A percentile compares a stretch with the other conserved stretches of the same genome.
These are phyloP conservation scores for Dichotomopilus funicola DNA, from an alignment of 2,329 filamentous ascomycete genomes.

Conservation along the genomic window DNA sequence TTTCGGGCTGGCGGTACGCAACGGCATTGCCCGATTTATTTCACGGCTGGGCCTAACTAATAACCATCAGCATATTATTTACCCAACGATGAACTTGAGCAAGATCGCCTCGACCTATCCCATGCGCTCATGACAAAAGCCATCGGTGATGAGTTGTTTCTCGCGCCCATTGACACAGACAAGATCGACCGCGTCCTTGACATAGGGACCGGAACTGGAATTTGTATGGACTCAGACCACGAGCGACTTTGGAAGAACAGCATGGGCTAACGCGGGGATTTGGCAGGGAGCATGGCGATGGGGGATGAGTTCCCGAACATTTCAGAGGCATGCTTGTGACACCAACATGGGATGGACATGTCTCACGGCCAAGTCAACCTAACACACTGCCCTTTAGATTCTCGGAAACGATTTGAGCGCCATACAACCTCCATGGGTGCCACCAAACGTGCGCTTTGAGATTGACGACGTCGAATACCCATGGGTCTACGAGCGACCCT, in stretches of 20 bases:
- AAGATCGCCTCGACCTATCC: conserved; percentile 27
- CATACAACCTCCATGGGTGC: conserved; percentile 28
- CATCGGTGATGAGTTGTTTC: conserved; percentile 23
- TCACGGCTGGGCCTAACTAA: not conserved
- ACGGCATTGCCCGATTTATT: not conserved
- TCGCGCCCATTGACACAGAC: conserved; percentile 27
- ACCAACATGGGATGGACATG: not conserved
- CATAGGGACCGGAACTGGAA: conserved; percentile 39
- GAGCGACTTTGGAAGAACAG: no score
- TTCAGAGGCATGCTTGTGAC: not conserved
- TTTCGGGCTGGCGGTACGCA: conserved; percentile 28
- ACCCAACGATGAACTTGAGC: conserved; percentile 31
- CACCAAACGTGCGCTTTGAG: conserved; percentile 32
- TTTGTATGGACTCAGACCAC: conserved; percentile 25
- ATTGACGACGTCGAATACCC: conserved; percentile 32
- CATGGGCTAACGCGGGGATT: not conserved
- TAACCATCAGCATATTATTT: conserved; percentile 15
- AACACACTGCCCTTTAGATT: conserved; percentile 28
- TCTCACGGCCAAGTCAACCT: conserved; percentile 15
- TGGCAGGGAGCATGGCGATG: conserved; percentile 32
- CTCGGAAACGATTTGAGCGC: conserved; percentile 29
- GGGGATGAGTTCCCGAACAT: conserved; percentile 28
- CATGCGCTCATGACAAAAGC: conserved; percentile 15
- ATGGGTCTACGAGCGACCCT: conserved; percentile 22
- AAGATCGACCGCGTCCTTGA: conserved; percentile 34